Conservation (phyloP, 352 stramenopile genomes). For the Phytophthora sojae region DNA sequence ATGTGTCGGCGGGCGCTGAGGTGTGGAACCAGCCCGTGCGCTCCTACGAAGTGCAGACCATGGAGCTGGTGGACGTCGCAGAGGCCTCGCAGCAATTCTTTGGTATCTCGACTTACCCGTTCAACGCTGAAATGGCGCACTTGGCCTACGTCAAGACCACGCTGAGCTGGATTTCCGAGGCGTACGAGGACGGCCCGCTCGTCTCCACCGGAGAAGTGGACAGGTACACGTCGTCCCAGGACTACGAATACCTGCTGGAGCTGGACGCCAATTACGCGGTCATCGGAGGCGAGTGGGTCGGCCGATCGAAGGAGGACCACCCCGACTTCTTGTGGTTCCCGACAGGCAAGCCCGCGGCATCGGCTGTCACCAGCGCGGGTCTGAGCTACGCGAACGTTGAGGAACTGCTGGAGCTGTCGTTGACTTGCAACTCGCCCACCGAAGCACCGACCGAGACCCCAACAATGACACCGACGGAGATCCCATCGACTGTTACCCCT, state of each 20-base stretch:
- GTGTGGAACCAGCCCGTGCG: slow-evolving; percentile 72
- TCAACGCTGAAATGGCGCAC: slow-evolving; percentile 48
- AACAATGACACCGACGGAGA: background rate
- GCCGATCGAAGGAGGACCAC: slow-evolving; percentile 34
- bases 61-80: slow-evolving; percentile 38
- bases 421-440: slow-evolving; percentile 22
- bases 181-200: slow-evolving; percentile 46
- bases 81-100: slow-evolving; percentile 46
- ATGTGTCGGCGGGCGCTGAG: slow-evolving; percentile 39
- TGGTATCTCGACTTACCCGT: slow-evolving; percentile 46
- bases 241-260: slow-evolving; percentile 52
- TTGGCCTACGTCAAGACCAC: slow-evolving; percentile 54
- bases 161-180: slow-evolving; percentile 59
- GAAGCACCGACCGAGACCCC: background rate
- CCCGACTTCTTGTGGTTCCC: slow-evolving; percentile 52
- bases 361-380: slow-evolving; percentile 34
- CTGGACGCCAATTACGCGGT: slow-evolving; percentile 46
- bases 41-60: slow-evolving; percentile 46
- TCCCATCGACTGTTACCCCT: background rate
- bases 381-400: slow-evolving; percentile 44
- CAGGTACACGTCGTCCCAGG: slow-evolving; percentile 35
- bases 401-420: slow-evolving; percentile 33
- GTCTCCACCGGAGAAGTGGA: slow-evolving; percentile 37
- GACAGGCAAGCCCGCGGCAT: slow-evolving; percentile 35
- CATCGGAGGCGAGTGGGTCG: slow-evolving; percentile 52